Conservation (phyloP, 2,329 filamentous ascomycete genomes). For the Myotisia sp. region DNA sequence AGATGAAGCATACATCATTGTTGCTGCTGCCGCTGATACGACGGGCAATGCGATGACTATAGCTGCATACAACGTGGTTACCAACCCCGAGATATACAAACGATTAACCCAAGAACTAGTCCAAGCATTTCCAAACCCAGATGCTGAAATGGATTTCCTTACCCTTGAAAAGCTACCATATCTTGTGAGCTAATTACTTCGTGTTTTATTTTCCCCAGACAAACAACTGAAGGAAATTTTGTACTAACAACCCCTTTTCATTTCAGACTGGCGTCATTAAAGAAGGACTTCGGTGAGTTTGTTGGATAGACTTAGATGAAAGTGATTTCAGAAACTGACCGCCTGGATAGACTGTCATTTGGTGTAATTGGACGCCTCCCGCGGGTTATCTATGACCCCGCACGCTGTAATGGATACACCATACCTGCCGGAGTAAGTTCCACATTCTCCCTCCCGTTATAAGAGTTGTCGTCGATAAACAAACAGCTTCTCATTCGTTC, state of each 20-base stretch:
- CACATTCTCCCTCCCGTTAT: not conserved
- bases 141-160: slow-evolving; percentile 15
- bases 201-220: too few relatives aligned
- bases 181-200: slow-evolving; percentile 3
- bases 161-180: slow-evolving; percentile 6
- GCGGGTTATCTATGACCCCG: slow-evolving; percentile 20
- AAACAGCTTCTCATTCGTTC: not conserved
- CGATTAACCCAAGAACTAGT: slow-evolving; percentile 14
- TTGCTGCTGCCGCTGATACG: slow-evolving; percentile 19
- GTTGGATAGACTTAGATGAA: too few relatives aligned
- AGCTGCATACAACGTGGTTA: slow-evolving; percentile 17
- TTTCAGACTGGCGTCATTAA: slow-evolving; percentile 23
- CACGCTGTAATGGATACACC: slow-evolving; percentile 20
- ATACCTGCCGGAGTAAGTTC: slow-evolving; percentile 19
- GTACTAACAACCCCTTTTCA: too few relatives aligned
- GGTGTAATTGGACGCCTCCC: slow-evolving; percentile 22
- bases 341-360: slow-evolving; percentile 17
- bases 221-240: slow-evolving; percentile 11
- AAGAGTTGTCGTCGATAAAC: too few relatives aligned
- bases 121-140: slow-evolving; percentile 14
- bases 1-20: slow-evolving; percentile 17
- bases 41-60: slow-evolving; percentile 16
- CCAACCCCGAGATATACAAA: slow-evolving; percentile 13
- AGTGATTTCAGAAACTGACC: not conserved
- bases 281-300: slow-evolving; percentile 21